phyloP scores from a whole-genome alignment of 306 rosid genomes.

The Acacia acuminata region DNA sequence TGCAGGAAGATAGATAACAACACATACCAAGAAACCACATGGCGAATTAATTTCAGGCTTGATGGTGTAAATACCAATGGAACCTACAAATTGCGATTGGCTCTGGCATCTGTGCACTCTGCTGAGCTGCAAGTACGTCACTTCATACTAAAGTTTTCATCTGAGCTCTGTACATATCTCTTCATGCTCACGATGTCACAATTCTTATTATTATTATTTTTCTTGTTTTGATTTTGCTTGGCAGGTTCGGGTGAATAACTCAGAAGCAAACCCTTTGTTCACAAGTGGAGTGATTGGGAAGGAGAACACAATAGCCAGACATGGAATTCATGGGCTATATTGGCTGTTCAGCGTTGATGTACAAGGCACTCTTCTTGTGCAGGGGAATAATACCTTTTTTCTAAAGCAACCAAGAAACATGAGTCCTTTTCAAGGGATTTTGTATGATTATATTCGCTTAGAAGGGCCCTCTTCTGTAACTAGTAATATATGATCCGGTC shows the following conservation, averaged over 20 bases:
- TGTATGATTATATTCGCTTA: slow-evolving; percentile 60
- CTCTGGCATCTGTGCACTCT: slow-evolving; percentile 65
- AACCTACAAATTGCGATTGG: slow-evolving; percentile 60
- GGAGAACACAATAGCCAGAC: slow-evolving; percentile 68
- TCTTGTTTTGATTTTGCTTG: not conserved
- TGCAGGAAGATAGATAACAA: slow-evolving; percentile 57
- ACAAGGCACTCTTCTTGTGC: slow-evolving; percentile 22
- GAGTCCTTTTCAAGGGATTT: slow-evolving; percentile 55
- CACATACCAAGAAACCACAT: slow-evolving; percentile 68
- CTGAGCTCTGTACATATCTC: not conserved
- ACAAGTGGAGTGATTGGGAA: slow-evolving; percentile 60
- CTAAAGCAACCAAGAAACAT: slow-evolving; percentile 50
- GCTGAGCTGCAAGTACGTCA: slow-evolving; percentile 62
- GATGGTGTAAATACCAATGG: slow-evolving; percentile 34
- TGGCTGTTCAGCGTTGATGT: slow-evolving; percentile 41
- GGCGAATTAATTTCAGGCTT: slow-evolving; percentile 72
- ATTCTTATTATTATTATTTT: not conserved
- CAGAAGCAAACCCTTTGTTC: slow-evolving; percentile 44
- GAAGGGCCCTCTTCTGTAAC: slow-evolving; percentile 38
- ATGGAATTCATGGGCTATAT: slow-evolving; percentile 65
- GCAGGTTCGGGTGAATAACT: slow-evolving; percentile 50
- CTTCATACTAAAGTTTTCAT: not conserved
- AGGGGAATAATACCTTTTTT: slow-evolving; percentile 53
- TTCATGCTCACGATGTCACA: not conserved
- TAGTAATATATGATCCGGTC: not conserved